Percentiles rank a stretch among this genome's conserved stretches.
These are phyloP conservation scores for Plasmodium vinckei DNA, from an alignment of 169 alveolate species.

Conservation along the genomic window DNA sequence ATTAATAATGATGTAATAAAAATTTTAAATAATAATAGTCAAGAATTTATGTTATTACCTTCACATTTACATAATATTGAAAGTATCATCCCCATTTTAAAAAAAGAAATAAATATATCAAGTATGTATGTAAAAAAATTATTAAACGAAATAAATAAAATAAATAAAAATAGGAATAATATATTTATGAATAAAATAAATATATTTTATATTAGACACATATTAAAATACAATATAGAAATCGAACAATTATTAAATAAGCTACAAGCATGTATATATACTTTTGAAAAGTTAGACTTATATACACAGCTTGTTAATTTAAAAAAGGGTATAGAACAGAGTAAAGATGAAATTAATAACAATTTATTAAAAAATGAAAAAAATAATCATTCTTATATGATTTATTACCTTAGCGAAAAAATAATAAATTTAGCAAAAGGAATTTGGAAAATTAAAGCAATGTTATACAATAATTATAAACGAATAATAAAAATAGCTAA, in stretches of 20 bases:
- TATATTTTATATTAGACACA: constrained; percentile 34
- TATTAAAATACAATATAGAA: constrained; percentile 35
- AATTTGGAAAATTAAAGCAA: constrained; percentile 66
- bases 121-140: constrained; percentile 27
- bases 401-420: constrained; percentile 52
- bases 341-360: constrained; percentile 8
- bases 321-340: constrained; percentile 2
- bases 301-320: constrained; percentile 45
- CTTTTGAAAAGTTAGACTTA: constrained; percentile 38
- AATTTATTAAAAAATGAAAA: background rate
- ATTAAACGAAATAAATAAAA: constrained; percentile 19
- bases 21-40: constrained; percentile 41
- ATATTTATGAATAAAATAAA: constrained; percentile 54
- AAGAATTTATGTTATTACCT: constrained; percentile 72
- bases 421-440: constrained; percentile 25
- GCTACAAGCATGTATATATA: constrained; percentile 44
- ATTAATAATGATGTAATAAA: constrained; percentile 67
- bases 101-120: constrained; percentile 39
- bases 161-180: constrained; percentile 18
- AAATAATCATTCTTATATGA: constrained; percentile 16
- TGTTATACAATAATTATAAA: constrained; percentile 70
- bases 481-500: constrained; percentile 39
- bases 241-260: constrained; percentile 69
- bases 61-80: constrained; percentile 61
- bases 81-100: constrained; percentile 49